Evolutionary conservation across 352 stramenopile genomes (phyloP).

Genomic region (Phytophthora kernoviae): DNA sequence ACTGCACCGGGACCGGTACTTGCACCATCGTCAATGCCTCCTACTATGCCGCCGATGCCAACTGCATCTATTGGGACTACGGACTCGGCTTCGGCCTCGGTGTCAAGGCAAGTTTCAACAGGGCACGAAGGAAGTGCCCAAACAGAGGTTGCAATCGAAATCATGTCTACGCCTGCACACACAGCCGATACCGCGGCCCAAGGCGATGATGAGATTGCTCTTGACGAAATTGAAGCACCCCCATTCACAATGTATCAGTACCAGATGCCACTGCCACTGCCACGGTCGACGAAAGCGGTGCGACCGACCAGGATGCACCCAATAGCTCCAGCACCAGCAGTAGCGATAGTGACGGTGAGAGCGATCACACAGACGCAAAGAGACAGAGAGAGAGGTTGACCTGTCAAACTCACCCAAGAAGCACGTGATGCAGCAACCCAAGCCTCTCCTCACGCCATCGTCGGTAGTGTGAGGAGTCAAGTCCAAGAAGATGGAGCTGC

Average conservation of each 20-base stretch:
- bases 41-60: slow-evolving; percentile 23
- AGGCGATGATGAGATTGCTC: slow-evolving; percentile 25
- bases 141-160: slow-evolving; percentile 43
- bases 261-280: slow-evolving; percentile 20
- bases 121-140: slow-evolving; percentile 38
- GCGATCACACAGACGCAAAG: slow-evolving; percentile 19
- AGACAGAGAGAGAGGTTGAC: slow-evolving; percentile 26
- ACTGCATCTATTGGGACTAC: slow-evolving; percentile 20
- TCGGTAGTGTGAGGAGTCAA: slow-evolving; percentile 52
- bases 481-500: slow-evolving; percentile 23
- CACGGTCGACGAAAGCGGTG: slow-evolving; percentile 20
- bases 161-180: slow-evolving; percentile 36
- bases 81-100: not conserved
- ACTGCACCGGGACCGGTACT: slow-evolving; percentile 10
- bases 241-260: slow-evolving; percentile 63
- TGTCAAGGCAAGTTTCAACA: slow-evolving; percentile 2
- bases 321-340: slow-evolving; percentile 39
- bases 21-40: slow-evolving; percentile 11
- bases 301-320: slow-evolving; percentile 28
- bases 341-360: slow-evolving; percentile 29
- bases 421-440: slow-evolving; percentile 49
- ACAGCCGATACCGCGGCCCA: slow-evolving; percentile 17
- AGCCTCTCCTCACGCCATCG: slow-evolving; percentile 52
- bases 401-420: slow-evolving; percentile 36
- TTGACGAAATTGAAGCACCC: slow-evolving; percentile 43